phyloP scores from a whole-genome alignment of 805 yeast genomes.

The Groenewaldozyma tartarivorans region DNA sequence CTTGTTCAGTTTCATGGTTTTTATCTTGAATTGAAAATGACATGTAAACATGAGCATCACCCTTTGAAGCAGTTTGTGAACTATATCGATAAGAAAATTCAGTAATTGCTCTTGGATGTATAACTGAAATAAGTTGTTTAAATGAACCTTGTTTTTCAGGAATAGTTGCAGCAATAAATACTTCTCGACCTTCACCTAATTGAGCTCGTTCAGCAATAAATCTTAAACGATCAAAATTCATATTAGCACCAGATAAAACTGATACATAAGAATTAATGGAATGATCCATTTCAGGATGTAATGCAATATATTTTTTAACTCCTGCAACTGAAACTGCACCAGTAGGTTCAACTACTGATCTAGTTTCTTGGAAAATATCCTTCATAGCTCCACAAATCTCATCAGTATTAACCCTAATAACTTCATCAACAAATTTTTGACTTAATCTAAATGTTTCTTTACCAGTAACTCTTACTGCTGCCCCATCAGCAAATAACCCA shows the following conservation, averaged over 20 bases:
- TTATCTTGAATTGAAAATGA: slow-evolving; percentile 76
- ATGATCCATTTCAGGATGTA: slow-evolving; percentile 58
- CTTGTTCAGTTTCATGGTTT: slow-evolving; percentile 58
- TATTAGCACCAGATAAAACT: slow-evolving; percentile 89
- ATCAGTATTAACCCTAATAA: slow-evolving; percentile 76
- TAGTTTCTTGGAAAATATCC: slow-evolving; percentile 91
- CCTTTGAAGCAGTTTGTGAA: slow-evolving; percentile 24
- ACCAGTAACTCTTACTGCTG: slow-evolving; percentile 87
- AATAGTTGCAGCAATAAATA: slow-evolving; percentile 77
- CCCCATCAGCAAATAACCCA: slow-evolving; percentile 98
- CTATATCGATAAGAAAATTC: slow-evolving; percentile 86
- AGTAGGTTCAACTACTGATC: slow-evolving; percentile 90
- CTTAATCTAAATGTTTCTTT: slow-evolving; percentile 84
- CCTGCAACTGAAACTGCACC: slow-evolving; percentile 98
- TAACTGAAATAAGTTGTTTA: slow-evolving; percentile 59
- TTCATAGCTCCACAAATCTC: slow-evolving; percentile 96
- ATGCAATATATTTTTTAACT: slow-evolving; percentile 65
- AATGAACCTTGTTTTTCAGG: slow-evolving; percentile 94
- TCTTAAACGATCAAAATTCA: slow-evolving; percentile 93
- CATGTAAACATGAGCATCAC: slow-evolving; percentile 71
- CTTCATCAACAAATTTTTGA: slow-evolving; percentile 75
- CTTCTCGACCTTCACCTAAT: slow-evolving; percentile 97
- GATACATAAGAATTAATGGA: slow-evolving; percentile 67
- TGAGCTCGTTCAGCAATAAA: slow-evolving; percentile 96
- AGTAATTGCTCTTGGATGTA: slow-evolving; percentile 84